Evolutionary conservation across 2,329 filamentous ascomycete species (phyloP).

Genomic region (Thermothelomyces thermophilus): DNA sequence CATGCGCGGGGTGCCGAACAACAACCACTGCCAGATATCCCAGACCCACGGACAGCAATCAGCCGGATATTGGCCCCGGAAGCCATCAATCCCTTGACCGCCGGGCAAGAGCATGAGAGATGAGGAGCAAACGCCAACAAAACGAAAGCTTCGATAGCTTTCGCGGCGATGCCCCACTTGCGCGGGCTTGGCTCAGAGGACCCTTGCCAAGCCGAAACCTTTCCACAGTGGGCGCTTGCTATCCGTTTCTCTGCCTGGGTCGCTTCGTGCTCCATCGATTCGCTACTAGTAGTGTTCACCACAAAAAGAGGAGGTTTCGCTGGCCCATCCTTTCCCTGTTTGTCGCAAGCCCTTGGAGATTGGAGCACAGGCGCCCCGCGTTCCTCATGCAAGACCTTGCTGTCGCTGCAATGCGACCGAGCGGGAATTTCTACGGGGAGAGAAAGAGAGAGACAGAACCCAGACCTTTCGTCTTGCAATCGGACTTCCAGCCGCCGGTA

Average conservation of each 20-base stretch:
- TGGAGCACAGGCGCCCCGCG: background rate
- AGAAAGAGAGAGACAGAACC: no score
- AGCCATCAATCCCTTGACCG: constrained; percentile 5
- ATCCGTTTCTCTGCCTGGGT: background rate
- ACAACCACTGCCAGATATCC: background rate
- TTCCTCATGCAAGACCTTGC: constrained; percentile 9
- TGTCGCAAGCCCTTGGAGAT: constrained; percentile 2
- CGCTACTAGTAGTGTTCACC: background rate
- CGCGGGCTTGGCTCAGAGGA: background rate
- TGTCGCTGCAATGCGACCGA: background rate
- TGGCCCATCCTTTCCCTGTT: constrained; percentile 6
- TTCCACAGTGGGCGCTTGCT: background rate
- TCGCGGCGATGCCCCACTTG: constrained; percentile 5
- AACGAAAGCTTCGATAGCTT: background rate
- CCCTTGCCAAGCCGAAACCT: constrained; percentile 9
- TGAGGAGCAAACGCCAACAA: constrained; percentile 16
- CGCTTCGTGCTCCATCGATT: background rate
- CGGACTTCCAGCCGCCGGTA: no score
- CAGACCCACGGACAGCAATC: background rate
- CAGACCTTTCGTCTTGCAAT: no score
- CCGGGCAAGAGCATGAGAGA: constrained; percentile 16
- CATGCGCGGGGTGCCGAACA: no score
- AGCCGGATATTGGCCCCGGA: background rate
- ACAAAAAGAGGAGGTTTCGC: background rate
- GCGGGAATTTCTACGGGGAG: background rate